phyloP scores from a whole-genome alignment of 202 grass and related monocot species.

The Setaria italica region DNA sequence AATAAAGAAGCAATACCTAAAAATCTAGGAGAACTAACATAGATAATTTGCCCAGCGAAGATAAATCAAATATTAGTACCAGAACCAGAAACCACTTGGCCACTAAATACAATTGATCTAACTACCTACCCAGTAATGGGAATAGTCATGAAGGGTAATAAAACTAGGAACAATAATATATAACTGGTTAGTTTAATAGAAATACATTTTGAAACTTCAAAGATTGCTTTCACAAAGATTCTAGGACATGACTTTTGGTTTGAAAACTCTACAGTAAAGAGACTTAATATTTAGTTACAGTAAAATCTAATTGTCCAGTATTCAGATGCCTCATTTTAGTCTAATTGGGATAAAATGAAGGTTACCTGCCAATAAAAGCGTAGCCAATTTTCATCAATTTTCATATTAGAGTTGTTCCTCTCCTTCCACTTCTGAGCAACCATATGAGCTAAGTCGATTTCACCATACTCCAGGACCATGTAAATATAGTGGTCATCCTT shows the following conservation, averaged over 20 bases:
- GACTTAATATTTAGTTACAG: slow-evolving; percentile 22
- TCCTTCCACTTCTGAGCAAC: slow-evolving; percentile 87
- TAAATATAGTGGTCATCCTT: slow-evolving; percentile 90
- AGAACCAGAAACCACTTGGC: slow-evolving; percentile 2
- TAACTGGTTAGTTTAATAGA: background rate
- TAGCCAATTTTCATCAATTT: slow-evolving; percentile 96
- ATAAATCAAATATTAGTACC: slow-evolving; percentile 11
- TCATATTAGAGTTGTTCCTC: slow-evolving; percentile 49
- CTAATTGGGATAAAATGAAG: slow-evolving; percentile 32
- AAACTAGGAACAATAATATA: slow-evolving; percentile 14
- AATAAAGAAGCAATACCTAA: background rate
- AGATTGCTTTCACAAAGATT: background rate
- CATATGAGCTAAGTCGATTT: slow-evolving; percentile 98
- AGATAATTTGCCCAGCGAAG: background rate
- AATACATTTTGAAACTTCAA: background rate
- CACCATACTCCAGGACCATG: slow-evolving; percentile 97
- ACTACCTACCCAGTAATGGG: background rate
- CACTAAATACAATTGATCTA: slow-evolving; percentile 21
- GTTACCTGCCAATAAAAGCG: slow-evolving; percentile 98
- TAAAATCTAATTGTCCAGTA: slow-evolving; percentile 32
- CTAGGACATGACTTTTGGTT: background rate
- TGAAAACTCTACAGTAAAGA: slow-evolving; percentile 33
- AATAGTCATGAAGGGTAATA: background rate
- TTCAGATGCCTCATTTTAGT: slow-evolving; percentile 23
- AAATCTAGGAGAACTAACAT: slow-evolving; percentile 1